Base-by-base conservation (phyloP, 768 basidiomycete genomes). In the Russula olivacea region DNA sequence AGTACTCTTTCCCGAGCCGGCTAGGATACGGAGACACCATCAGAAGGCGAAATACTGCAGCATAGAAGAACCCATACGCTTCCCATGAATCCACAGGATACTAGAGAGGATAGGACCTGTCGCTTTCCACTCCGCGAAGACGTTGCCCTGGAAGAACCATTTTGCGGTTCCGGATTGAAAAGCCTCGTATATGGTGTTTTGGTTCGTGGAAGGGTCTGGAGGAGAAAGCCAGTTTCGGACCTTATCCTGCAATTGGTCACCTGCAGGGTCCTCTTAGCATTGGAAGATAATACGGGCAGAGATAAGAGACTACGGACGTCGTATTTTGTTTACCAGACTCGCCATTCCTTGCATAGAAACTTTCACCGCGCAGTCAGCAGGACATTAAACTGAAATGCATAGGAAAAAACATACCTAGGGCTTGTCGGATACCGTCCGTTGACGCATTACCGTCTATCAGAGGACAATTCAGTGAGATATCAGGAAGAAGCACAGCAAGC, bases 31-130 rank as follows among this genome's bases (percentile, higher is more conserved):
- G 28, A 10, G 30, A 34, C 7, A 25, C 12, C 5, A 21, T 61
- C 25, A 61, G 15, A n/a, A 36, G 23, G 14, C 15, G 28, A 40
- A 57, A 49, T 5, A 4, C 7, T 32, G 11, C 0, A 32, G 28
- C 1, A 3, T 19, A 3, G 41, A n/a, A 21, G 40, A 32, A 17
- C 3, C 17, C 61, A 4, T 45, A 62, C 61, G 49, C 32, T 57
- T 62, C 34, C 61, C 61, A 34, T 62, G 38, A 6, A 62, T 57
- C 61, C 61, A 62, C 21, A 62, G 34, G n/a, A n/a, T n/a, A n/a
- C n/a, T n/a, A n/a, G n/a, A n/a, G n/a, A n/a, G n/a, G n/a, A 57
- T 43, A 47, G n/a, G 19, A 19, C 55, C 55, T 15, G n/a, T 45
- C 7, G 6, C n/a, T n/a, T 57, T 57, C 61, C 61, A 62, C 10